Conservation (phyloP, 2,329 filamentous ascomycete genomes). For the Pseudopithomyces chartarum region DNA sequence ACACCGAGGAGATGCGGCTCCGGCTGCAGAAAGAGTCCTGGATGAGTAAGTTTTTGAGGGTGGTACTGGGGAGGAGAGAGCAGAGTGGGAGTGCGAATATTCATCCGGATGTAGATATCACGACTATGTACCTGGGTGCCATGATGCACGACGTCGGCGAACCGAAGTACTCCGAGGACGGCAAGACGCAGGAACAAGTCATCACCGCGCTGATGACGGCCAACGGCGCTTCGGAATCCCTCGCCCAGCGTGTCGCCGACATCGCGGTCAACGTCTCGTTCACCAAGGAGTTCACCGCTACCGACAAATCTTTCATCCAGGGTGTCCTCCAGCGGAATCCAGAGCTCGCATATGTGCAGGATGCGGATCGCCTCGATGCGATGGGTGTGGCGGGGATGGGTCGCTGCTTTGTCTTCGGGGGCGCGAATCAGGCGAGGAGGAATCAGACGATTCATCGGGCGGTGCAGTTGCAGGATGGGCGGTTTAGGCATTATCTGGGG, state of each 20-base stretch:
- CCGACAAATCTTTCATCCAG: conserved; percentile 53
- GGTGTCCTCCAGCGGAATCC: conserved; percentile 61
- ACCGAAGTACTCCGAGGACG: conserved; percentile 68
- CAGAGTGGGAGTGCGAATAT: background rate
- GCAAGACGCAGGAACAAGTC: conserved; percentile 56
- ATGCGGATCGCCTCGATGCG: conserved; percentile 85
- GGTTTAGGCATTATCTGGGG: conserved; percentile 12
- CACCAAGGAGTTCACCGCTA: conserved; percentile 69
- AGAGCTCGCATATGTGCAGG: conserved; percentile 82
- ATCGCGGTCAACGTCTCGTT: conserved; percentile 81
- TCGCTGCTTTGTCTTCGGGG: conserved; percentile 74
- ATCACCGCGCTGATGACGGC: conserved; percentile 60
- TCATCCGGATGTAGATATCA: conserved; percentile 51
- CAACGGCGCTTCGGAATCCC: conserved; percentile 59
- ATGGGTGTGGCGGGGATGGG: conserved; percentile 84
- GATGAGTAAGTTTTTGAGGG: too few species aligned
- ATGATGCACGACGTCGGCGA: conserved; percentile 77
- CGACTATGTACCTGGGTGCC: conserved; percentile 69
- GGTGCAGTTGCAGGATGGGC: conserved; percentile 15
- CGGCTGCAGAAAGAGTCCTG: too few species aligned
- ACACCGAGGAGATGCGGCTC: conserved; percentile 52
- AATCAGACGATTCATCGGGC: conserved; percentile 38
- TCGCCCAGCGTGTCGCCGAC: conserved; percentile 70
- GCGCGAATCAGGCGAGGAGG: conserved; percentile 58
- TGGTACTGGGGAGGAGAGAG: too few species aligned